Base-by-base conservation (phyloP, 345 rosid genomes). In the Citrus cavaleriei region DNA sequence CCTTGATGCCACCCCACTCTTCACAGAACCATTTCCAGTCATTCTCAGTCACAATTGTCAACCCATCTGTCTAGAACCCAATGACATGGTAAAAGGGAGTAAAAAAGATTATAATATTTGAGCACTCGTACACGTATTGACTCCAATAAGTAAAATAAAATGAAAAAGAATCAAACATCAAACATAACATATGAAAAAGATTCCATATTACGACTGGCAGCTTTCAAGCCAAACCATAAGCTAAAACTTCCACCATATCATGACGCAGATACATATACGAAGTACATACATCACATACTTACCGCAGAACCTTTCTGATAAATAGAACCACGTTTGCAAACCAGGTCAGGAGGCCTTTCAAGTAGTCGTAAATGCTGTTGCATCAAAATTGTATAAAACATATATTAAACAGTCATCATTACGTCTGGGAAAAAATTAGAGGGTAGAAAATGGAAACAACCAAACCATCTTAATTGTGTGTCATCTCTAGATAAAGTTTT, bases 11-110 rank as follows among this genome's bases (percentile, higher is more conserved):
- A 62, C 94, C 94, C 99, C 99, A 96, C 80, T 94, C 99, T 80
- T 94, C 92, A 84, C 99, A 96, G 86, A 96, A 96, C 84, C 84
- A 81, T 83, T 84, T 89, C 98, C 99, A 96, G 83, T 96, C 99
- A 84, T 80, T 81, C 87, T 92, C 93, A 71, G 97, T 83, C 79
- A 96, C 86, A 69, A 96, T 87, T 75, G 95, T 84, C 84, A 96
- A 86, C 85, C 89, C 90, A 83, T 96, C 99, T 80, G 94, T 91
- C 99, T 96, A 89, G 79, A 85, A 83, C 79, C 76, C 85, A 80
- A 82, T 81, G 68, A 70, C 57, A n/a, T 7, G 34, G 51, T 7
- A 46, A 69, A 57, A 57, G 38, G 70, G 81, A 68, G 9, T 34
- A 68, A 81, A 82, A n/a, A 24, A 35, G 67, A 83, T 37, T n/a